Conservation (phyloP, 768 basidiomycete species). For the Rhodocollybia butyracea region DNA sequence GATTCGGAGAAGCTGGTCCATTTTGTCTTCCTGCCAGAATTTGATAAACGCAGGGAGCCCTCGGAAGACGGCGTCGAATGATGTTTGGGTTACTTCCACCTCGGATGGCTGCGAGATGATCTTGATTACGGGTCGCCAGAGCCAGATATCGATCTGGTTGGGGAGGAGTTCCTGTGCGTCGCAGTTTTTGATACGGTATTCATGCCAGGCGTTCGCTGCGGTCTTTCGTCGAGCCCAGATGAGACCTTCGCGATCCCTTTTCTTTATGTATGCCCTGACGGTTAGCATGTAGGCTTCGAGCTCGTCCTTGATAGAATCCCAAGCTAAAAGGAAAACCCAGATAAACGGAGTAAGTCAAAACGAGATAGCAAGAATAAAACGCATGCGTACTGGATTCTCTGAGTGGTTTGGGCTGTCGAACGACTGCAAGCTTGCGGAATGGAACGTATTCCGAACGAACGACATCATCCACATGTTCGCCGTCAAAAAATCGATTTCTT, state of each 20-base stretch:
- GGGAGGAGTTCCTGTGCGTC: slow-evolving; percentile 9
- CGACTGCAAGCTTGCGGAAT: slow-evolving; percentile 10
- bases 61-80: slow-evolving; percentile 11
- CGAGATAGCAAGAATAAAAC: not conserved
- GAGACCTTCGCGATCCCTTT: slow-evolving; percentile 6
- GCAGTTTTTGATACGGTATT: slow-evolving; percentile 17
- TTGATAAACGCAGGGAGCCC: slow-evolving; percentile 3
- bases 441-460: not conserved
- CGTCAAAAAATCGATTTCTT: not conserved
- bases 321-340: not conserved
- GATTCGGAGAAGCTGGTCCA: not conserved
- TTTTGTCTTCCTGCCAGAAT: slow-evolving; percentile 6
- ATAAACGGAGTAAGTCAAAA: not conserved
- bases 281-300: not conserved
- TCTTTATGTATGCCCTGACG: not conserved
- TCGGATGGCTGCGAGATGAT: slow-evolving; percentile 16
- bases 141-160: slow-evolving; percentile 1
- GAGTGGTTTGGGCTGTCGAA: slow-evolving; percentile 9
- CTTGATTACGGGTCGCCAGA: slow-evolving; percentile 5
- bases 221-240: slow-evolving; percentile 15
- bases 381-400: slow-evolving; percentile 9
- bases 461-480: not conserved
- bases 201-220: slow-evolving; percentile 19
- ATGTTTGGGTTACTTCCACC: not conserved
- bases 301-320: not conserved